Evolutionary conservation across 345 rosid species (phyloP).

Genomic region (Boechera retrofracta): DNA sequence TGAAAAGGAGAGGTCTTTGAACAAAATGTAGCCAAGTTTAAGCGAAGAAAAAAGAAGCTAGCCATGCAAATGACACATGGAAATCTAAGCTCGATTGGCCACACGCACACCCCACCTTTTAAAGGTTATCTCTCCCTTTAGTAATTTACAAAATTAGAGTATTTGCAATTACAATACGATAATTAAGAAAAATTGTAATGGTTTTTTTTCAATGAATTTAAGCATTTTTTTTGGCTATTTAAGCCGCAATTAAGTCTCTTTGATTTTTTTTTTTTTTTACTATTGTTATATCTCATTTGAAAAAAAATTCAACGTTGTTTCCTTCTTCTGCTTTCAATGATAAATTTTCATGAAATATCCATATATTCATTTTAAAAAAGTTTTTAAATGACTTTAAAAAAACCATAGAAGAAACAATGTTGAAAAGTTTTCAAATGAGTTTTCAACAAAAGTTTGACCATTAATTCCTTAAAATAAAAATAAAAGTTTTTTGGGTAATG

Average conservation of each 20-base stretch:
- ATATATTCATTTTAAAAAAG: background rate
- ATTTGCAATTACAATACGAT: background rate
- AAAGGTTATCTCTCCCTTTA: background rate
- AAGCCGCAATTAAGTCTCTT: too few relatives aligned
- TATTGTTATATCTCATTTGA: too few relatives aligned
- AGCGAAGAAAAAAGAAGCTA: background rate
- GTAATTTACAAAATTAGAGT: background rate
- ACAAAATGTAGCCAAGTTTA: background rate
- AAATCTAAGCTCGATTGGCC: background rate
- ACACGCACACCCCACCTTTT: background rate
- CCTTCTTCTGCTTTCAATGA: too few relatives aligned
- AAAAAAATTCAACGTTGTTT: too few relatives aligned
- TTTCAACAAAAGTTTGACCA: conserved; percentile 18
- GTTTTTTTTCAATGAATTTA: too few relatives aligned
- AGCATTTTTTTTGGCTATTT: too few relatives aligned
- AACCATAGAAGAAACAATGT: conserved; percentile 15
- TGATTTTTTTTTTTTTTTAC: too few relatives aligned
- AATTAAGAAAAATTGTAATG: background rate
- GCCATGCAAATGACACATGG: conserved; percentile 11
- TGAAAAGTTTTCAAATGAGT: conserved; percentile 18
- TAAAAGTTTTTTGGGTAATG: conserved; percentile 2
- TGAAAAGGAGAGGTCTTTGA: background rate
- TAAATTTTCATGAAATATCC: background rate
- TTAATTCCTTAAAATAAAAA: background rate
- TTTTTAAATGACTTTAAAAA: background rate